Base-by-base conservation (phyloP, 2,329 filamentous ascomycete species). In the Colletotrichum simmondsii region DNA sequence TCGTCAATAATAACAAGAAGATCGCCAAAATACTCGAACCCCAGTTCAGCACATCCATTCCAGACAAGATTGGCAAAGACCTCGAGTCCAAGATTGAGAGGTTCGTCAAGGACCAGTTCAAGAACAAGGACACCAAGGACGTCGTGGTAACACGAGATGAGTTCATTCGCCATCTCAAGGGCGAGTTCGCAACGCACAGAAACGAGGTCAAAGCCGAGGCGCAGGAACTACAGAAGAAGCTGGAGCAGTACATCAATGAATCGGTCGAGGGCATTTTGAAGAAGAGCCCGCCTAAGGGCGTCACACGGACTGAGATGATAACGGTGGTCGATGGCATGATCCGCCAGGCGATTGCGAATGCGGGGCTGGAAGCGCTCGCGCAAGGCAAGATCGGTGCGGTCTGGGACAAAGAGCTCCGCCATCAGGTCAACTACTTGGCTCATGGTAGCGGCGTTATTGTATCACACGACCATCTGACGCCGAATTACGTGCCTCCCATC, bases 351-450 rank as follows among this genome's bases (percentile, higher is more conserved):
- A 78, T 90, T 24, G 80, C 80, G 5, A 82, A 87, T 46, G 81
- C 83, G 24, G 85, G 86, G 66, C 81, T 91, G 2, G 83, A 86
- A 61, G 85, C 85, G 3, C 77, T 88, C 46, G 85, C 86, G 30
- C 81, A 83, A 32, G 85, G 85, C 66, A 82, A 85, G 64, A 87
- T 90, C 64, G 82, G 84, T 35, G 78, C 80, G 46, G 80, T 86
- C 75, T 85, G 83, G 78, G 82, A 85, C 56, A 77, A 79, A 1
- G 79, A 86, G 28, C 82, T 91, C 28, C 82, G 82, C 68, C 84
- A 87, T 65, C 87, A 89, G 68, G 84, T 95, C 81, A 98, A 98
- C 84, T 95, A 92, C 83, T 93, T 98, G 77, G 88, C 89, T 3
- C 78, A 83, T 1, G 90, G 90, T 5, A 83, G 91, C 22, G 94